Conservation (phyloP, 176 grass and related monocot species). For the Pharus latifolius region DNA sequence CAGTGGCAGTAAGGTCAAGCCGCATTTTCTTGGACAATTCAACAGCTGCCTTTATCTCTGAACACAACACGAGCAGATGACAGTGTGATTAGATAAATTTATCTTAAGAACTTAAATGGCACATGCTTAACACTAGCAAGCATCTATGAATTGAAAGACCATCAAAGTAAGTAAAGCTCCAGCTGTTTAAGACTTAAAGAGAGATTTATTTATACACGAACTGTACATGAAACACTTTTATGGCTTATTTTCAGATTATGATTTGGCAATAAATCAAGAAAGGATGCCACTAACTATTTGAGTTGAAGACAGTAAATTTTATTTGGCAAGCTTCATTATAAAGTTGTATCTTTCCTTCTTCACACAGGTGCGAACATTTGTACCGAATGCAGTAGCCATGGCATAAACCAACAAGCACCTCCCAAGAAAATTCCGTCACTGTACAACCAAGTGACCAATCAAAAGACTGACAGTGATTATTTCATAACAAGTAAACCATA, state of each 20-base stretch:
- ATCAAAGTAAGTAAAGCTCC: too few species aligned
- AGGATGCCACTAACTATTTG: not conserved
- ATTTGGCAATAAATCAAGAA: not conserved
- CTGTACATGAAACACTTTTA: not conserved
- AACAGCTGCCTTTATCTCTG: conserved; percentile 59
- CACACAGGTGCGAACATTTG: too few species aligned
- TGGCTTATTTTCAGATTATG: too few species aligned
- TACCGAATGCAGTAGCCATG: too few species aligned
- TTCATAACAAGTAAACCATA: not conserved
- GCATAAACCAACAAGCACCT: not conserved
- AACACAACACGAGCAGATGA: not conserved
- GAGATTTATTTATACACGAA: not conserved
- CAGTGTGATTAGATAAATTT: too few species aligned
- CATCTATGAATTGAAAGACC: too few species aligned
- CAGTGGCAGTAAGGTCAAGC: conserved; percentile 18
- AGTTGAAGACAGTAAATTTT: too few species aligned
- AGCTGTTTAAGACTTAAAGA: too few species aligned
- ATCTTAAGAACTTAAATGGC: too few species aligned
- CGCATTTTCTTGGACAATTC: conserved; percentile 62
- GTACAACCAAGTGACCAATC: not conserved
- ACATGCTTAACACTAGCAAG: too few species aligned
- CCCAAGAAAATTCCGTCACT: not conserved
- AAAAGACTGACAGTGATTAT: not conserved
- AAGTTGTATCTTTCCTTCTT: too few species aligned
- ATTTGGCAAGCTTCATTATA: too few species aligned